Evolutionary conservation across 768 basidiomycete species (phyloP).

Genomic region (Rhizopogon rudus): DNA sequence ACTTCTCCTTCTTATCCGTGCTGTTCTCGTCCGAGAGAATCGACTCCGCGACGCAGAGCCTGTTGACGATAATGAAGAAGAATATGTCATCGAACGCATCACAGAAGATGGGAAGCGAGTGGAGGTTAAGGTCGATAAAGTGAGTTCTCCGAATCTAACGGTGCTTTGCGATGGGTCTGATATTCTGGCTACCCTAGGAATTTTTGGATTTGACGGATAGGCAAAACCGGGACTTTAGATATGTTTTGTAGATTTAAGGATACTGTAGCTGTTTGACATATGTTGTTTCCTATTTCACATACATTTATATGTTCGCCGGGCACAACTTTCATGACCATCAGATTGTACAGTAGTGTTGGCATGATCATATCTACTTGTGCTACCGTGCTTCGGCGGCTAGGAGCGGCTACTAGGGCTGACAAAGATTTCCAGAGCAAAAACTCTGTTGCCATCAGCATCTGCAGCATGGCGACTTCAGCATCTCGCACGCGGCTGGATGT

Average conservation of each 20-base stretch:
- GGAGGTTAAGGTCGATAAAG: conserved; percentile 58
- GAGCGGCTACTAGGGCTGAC: no score
- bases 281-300: no score
- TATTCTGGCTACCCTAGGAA: conserved; percentile 35
- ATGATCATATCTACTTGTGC: no score
- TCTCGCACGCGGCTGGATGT: no score
- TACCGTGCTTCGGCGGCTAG: no score
- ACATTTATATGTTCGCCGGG: no score
- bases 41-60: conserved; percentile 45
- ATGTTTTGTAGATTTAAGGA: conserved; percentile 43
- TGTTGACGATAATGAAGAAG: conserved; percentile 46
- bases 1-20: conserved; percentile 34
- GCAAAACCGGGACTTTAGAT: conserved; percentile 71
- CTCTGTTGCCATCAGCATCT: no score
- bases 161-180: not conserved
- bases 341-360: no score
- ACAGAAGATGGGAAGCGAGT: conserved; percentile 44
- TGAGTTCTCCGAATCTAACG: conserved; percentile 14
- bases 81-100: conserved; percentile 49
- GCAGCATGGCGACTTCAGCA: no score
- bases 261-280: no score
- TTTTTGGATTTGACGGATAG: conserved; percentile 69
- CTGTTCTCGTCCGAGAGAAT: conserved; percentile 32
- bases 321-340: no score
- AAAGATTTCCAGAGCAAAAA: no score